These are phyloP conservation scores for Rhodamnia argentea DNA, from an alignment of 345 rosid species.

Conservation along the genomic window DNA sequence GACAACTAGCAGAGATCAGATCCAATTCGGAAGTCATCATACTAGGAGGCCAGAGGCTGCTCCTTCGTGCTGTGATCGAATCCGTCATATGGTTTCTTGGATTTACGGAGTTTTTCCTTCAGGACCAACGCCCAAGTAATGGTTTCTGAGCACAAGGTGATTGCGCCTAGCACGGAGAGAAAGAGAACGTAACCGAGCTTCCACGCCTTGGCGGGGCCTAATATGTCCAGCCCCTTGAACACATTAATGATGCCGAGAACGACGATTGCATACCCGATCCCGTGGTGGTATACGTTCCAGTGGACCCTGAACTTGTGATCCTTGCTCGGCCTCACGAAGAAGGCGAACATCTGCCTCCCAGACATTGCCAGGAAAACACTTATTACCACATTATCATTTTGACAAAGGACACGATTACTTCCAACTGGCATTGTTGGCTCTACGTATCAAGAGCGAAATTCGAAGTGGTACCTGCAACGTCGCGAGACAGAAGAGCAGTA, in stretches of 20 bases:
- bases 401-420: neutral
- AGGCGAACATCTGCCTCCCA: constrained; percentile 24
- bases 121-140: constrained; percentile 64
- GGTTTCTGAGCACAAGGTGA: constrained; percentile 46
- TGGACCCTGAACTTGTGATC: constrained; percentile 63
- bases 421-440: neutral
- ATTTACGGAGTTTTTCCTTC: constrained; percentile 37
- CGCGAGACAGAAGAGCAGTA: constrained; percentile 54
- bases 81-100: constrained; percentile 39
- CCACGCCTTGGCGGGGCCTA: constrained; percentile 47
- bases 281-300: constrained; percentile 83
- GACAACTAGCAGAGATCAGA: neutral
- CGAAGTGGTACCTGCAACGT: constrained; percentile 51
- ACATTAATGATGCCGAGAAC: constrained; percentile 56
- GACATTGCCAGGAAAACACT: neutral
- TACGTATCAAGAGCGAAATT: neutral
- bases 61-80: constrained; percentile 21
- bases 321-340: constrained; percentile 69
- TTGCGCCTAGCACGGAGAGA: constrained; percentile 37
- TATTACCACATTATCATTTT: neutral
- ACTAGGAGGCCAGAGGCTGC: constrained; percentile 8
- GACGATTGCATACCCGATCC: constrained; percentile 52
- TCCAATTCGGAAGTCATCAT: neutral
- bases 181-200: constrained; percentile 33
- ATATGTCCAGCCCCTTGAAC: constrained; percentile 60